Evolutionary conservation across 2,329 filamentous ascomycete genomes (phyloP), one percentile per base, ranked within the genome.

Genomic region (Rutstroemia sydowiana): DNA sequence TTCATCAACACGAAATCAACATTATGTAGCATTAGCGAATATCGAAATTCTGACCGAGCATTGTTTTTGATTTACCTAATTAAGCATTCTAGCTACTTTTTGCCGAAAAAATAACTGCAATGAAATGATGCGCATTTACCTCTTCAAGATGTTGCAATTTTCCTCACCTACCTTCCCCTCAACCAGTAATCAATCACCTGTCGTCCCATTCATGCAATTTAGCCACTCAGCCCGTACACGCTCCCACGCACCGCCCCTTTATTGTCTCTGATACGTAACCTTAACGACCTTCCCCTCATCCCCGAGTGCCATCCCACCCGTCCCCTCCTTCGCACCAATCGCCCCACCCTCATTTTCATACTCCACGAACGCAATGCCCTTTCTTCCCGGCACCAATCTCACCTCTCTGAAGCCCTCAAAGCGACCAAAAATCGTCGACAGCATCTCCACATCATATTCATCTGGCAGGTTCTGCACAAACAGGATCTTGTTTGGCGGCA

Each of bases 341-440:
- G 93, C 91, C 39, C 88, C 90, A 44, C 84, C 78, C 72, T 97
- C 90, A 59, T 81, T 84, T 64, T 95, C 89, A 72, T 97, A 98
- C 70, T 98, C 93, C 55, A 96, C 89, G 69, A 98, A 98, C 0
- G 90, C 93, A 68, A 98, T 91, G 3, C 89, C 89, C 58, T 82
- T 85, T 47, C 92, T 77, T 28, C 89, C 87, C 5, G 92, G 91
- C 42, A 97, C 92, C 66, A 89, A 71, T 64, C 93, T 82, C 42
- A 96, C 88, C 73, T 98, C 93, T 66, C 85, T 86, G 75, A 98
- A 96, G 23, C 92, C 92, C 57, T 95, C 88, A 72, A 95, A 98
- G 45, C 87, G 84, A 46, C 83, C 82, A 71, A 97, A 98, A 56
- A 97, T 82, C 30, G 78, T 76, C 0, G 83, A 85, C 50, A 98